Evolutionary conservation across 129 eudicot genomes (phyloP).

Genomic region (Helichrysum umbraculigerum): DNA sequence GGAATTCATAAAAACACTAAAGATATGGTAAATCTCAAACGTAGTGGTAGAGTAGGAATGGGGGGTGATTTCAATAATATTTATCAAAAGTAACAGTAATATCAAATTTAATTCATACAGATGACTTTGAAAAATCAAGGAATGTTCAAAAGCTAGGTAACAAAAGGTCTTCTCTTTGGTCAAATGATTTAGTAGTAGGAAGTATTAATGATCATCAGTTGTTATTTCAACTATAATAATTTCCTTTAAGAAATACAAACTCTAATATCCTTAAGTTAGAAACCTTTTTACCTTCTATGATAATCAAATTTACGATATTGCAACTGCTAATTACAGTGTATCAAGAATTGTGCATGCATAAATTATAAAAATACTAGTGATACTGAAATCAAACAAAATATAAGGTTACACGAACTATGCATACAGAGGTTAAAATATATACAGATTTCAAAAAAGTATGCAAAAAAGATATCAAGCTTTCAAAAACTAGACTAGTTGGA

Average conservation of each 20-base stretch:
- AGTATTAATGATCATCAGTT: not conserved
- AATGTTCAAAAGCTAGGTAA: constrained; percentile 10
- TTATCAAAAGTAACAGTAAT: not conserved
- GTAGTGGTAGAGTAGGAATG: no score
- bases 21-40: no score
- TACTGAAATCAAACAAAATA: no score
- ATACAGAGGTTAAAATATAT: no score
- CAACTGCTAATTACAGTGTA: not conserved
- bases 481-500: no score
- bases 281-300: not conserved
- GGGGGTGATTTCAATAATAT: not conserved
- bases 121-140: not conserved
- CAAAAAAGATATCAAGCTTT: no score
- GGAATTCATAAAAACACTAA: no score
- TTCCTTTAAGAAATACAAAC: constrained; percentile 7
- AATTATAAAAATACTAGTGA: no score
- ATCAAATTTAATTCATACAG: constrained; percentile 1
- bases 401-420: no score
- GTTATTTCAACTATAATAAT: constrained; percentile 4
- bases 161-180: not conserved
- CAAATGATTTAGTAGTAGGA: not conserved
- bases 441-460: no score
- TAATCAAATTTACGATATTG: not conserved
- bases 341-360: no score
- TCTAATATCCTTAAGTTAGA: not conserved